phyloP scores from a whole-genome alignment of 1,139 yeast genomes.

The Debaryomyces robertsiae region DNA sequence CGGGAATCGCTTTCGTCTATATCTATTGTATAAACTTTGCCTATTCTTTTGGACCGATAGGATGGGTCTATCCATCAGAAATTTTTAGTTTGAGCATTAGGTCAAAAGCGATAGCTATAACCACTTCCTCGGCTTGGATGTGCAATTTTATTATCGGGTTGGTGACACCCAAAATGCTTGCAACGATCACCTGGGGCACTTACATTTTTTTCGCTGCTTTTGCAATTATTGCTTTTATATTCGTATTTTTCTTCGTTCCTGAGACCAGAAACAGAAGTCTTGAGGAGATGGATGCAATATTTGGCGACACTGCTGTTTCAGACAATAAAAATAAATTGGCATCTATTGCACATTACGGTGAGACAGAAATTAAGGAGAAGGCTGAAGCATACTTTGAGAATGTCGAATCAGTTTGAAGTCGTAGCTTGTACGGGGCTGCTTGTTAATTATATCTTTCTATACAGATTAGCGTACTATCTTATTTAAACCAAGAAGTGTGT shows the following conservation, averaged over 20 bases:
- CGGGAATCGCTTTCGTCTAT: slow-evolving; percentile 43
- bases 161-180: slow-evolving; percentile 28
- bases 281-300: slow-evolving; percentile 29
- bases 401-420: too few species aligned
- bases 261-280: slow-evolving; percentile 35
- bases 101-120: slow-evolving; percentile 30
- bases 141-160: slow-evolving; percentile 37
- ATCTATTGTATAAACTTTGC: slow-evolving; percentile 33
- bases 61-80: slow-evolving; percentile 53
- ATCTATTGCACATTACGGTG: too few species aligned
- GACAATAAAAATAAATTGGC: too few species aligned
- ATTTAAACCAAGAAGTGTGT: too few species aligned
- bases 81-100: slow-evolving; percentile 25
- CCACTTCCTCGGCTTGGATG: slow-evolving; percentile 42
- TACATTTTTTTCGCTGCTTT: slow-evolving; percentile 32
- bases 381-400: too few species aligned
- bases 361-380: too few species aligned
- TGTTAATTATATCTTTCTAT: too few species aligned
- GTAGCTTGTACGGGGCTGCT: too few species aligned
- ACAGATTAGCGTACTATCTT: too few species aligned
- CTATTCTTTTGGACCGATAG: slow-evolving; percentile 35
- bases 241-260: slow-evolving; percentile 26
- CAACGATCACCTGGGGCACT: slow-evolving; percentile 29
- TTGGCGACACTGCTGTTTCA: slow-evolving; percentile 18
- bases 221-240: slow-evolving; percentile 24